Percentiles rank a stretch among this genome's conserved stretches.
Conservation (phyloP, 2,329 filamentous ascomycete species). For the Cucurbitaria berberidis region DNA sequence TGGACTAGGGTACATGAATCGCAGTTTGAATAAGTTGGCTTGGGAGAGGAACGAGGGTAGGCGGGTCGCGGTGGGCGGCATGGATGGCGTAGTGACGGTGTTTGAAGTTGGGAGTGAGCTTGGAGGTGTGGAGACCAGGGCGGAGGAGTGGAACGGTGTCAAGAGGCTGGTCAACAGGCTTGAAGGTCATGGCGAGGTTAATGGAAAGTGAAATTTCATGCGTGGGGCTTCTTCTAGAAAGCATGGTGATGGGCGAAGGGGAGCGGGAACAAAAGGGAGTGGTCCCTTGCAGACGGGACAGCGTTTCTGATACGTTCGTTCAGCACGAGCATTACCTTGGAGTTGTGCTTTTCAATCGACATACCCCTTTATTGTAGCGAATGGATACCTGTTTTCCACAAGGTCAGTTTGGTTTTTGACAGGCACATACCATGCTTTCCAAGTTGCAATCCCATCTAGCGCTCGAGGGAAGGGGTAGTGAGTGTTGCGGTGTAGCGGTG, state of each 20-base stretch:
- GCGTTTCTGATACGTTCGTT: neutral
- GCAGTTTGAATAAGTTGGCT: slow-evolving; percentile 90
- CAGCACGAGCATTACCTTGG: neutral
- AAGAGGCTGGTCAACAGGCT: slow-evolving; percentile 85
- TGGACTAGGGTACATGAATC: slow-evolving; percentile 69
- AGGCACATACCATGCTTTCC: neutral
- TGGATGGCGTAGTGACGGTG: slow-evolving; percentile 87
- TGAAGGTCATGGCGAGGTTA: slow-evolving; percentile 56
- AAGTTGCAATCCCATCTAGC: too few relatives aligned
- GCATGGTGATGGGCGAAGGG: neutral
- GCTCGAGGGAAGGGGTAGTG: too few relatives aligned
- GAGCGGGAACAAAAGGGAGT: neutral
- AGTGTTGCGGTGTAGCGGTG: too few relatives aligned
- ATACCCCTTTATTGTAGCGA: neutral
- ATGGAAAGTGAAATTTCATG: slow-evolving; percentile 25
- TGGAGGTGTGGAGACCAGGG: slow-evolving; percentile 83
- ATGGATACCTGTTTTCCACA: neutral
- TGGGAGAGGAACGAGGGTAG: slow-evolving; percentile 93
- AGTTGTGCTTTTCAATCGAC: neutral
- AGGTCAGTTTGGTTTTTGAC: neutral
- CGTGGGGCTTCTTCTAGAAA: neutral
- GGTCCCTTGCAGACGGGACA: neutral
- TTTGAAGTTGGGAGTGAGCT: slow-evolving; percentile 88
- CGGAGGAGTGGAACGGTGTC: slow-evolving; percentile 90
- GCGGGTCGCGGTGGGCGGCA: slow-evolving; percentile 84